A percentile compares a stretch with the other conserved stretches of the same genome.
These are phyloP conservation scores for Tricholoma matsutake DNA, from an alignment of 768 basidiomycete genomes.

Conservation along the genomic window DNA sequence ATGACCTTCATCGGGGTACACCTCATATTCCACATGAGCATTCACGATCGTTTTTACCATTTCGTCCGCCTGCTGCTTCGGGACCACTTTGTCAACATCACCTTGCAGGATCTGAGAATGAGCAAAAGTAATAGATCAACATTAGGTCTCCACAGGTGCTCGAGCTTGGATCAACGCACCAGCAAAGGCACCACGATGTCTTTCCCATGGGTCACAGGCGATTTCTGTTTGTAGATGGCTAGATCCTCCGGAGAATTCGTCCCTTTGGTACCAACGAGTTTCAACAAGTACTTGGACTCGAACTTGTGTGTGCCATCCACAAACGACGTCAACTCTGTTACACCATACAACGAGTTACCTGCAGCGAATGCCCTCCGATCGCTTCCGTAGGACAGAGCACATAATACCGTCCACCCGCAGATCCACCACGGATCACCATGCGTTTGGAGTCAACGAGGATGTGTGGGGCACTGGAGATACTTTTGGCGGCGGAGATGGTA, in stretches of 20 bases:
- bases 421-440: conserved; percentile 66
- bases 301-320: conserved; percentile 72
- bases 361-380: conserved; percentile 55
- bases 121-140: neutral
- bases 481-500: conserved; percentile 50
- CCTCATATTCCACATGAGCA: conserved; percentile 50
- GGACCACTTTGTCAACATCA: conserved; percentile 59
- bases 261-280: conserved; percentile 59
- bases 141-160: neutral
- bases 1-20: conserved; percentile 66
- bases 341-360: conserved; percentile 62
- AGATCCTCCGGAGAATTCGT: conserved; percentile 47
- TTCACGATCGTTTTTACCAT: conserved; percentile 53
- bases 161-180: conserved; percentile 36
- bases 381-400: conserved; percentile 38
- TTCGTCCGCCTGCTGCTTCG: conserved; percentile 56
- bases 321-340: conserved; percentile 59
- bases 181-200: conserved; percentile 62
- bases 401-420: conserved; percentile 71
- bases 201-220: conserved; percentile 59
- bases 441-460: conserved; percentile 62
- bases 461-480: conserved; percentile 43
- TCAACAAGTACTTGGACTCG: conserved; percentile 54
- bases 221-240: conserved; percentile 50
- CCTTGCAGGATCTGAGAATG: conserved; percentile 74